Evolutionary conservation across 192 early-diverging fungal species (phyloP), one percentile per base, ranked within the genome.

Genomic region (Coemansia biformis): DNA sequence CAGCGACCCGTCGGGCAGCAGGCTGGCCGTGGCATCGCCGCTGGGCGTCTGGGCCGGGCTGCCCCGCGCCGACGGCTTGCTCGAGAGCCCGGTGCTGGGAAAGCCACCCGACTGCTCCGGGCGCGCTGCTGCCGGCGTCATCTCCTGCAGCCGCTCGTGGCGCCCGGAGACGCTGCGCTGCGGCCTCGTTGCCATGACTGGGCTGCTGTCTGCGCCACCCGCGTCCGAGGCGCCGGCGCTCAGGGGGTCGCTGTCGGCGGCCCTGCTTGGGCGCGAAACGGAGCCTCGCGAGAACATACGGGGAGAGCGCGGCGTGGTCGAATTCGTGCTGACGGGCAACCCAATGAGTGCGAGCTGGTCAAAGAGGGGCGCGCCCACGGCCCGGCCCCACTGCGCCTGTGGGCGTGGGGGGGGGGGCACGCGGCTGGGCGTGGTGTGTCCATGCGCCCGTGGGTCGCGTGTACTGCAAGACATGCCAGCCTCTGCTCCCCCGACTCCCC

Each of bases 21-120:
- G 13, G 44, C 15, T 32, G 31, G 18, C 30, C 32, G n/a, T 32
- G 43, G 14, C 18, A 31, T 35, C 18, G 17, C 16, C 10, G 22
- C 10, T 16, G 19, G 29, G 12, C 9, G 33, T 14, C 33, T 5
- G 2, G 3, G 33, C 9, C 14, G 14, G 12, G 33, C 12, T 34
- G 9, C 5, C 14, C 10, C 19, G 19, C 22, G 32, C 46, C 5
- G 46, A 35, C 33, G 46, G 17, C 22, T 57, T 69, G 45, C 66
- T 59, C 13, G 56, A 36, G 9, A 70, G 46, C 26, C 66, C 66
- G 1, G 66, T 70, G 41, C 66, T 70, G 0, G 66, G 66, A 43
- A 70, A 70, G 40, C 59, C 50, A 26, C 34, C 9, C 1, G 30
- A 32, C 7, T n/a, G 23, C 11, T 13, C 12, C 3, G 42, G 33